These are phyloP conservation scores for Cercospora zeina DNA, from an alignment of 2,329 filamentous ascomycete genomes.

Conservation along the genomic window DNA sequence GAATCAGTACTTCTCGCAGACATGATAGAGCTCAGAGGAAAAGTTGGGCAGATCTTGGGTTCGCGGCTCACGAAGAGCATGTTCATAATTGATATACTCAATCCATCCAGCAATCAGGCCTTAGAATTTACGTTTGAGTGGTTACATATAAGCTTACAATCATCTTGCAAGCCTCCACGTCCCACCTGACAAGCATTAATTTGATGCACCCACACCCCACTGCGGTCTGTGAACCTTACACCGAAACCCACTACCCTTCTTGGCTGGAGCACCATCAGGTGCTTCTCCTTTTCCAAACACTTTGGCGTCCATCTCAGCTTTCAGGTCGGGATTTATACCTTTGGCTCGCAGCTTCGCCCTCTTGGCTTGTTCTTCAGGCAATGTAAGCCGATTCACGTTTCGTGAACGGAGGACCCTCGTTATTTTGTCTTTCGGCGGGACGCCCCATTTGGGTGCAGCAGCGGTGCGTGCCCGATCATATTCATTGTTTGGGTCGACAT, in stretches of 20 bases:
- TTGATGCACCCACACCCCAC: slow-evolving; percentile 24
- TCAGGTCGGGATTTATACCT: slow-evolving; percentile 24
- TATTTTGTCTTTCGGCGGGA: slow-evolving; percentile 13
- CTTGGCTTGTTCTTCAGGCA: slow-evolving; percentile 22
- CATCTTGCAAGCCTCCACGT: no score
- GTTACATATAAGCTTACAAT: no score
- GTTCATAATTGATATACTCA: no score
- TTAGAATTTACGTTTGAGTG: no score
- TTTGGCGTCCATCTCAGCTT: slow-evolving; percentile 25
- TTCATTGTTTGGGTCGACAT: not conserved
- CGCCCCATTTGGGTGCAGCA: slow-evolving; percentile 22
- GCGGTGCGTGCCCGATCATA: slow-evolving; percentile 9
- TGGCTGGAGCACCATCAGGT: slow-evolving; percentile 15
- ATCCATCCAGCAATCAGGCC: no score
- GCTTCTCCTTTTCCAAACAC: slow-evolving; percentile 13
- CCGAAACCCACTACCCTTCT: slow-evolving; percentile 19
- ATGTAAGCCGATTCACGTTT: slow-evolving; percentile 16
- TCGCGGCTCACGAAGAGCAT: no score
- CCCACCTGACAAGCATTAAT: no score
- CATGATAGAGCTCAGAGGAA: not conserved
- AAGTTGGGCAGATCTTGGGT: no score
- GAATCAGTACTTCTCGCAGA: not conserved
- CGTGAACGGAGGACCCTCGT: slow-evolving; percentile 2
- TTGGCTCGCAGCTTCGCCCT: slow-evolving; percentile 19
- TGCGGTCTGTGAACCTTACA: slow-evolving; percentile 22